These are phyloP conservation scores for Mariannaea elegans DNA, from an alignment of 2,329 filamentous ascomycete species.

Conservation along the genomic window DNA sequence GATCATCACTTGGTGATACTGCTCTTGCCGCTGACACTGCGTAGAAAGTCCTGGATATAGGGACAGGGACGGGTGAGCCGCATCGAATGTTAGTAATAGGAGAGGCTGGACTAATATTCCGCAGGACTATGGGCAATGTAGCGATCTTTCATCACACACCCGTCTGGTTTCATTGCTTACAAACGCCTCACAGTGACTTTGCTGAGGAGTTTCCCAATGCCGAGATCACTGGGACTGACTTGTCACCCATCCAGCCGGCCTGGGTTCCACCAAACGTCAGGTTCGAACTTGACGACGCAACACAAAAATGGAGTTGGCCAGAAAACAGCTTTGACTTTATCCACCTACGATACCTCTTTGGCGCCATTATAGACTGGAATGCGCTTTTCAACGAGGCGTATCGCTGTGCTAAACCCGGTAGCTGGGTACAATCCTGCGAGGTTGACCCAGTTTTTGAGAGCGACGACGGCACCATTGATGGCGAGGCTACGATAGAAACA, in stretches of 20 bases:
- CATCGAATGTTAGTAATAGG: too few species aligned
- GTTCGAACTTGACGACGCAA: slow-evolving; percentile 41
- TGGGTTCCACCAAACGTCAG: slow-evolving; percentile 58
- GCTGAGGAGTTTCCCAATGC: slow-evolving; percentile 53
- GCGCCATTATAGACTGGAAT: slow-evolving; percentile 63
- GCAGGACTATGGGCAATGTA: slow-evolving; percentile 10
- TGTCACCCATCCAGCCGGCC: slow-evolving; percentile 50
- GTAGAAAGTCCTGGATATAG: slow-evolving; percentile 52
- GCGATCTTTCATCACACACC: neutral
- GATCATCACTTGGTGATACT: too few species aligned
- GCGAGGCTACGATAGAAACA: too few species aligned
- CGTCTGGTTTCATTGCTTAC: too few species aligned
- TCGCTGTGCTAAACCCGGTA: slow-evolving; percentile 64
- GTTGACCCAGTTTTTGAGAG: too few species aligned
- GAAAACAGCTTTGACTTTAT: slow-evolving; percentile 63
- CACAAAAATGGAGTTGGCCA: slow-evolving; percentile 37
- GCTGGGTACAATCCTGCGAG: too few species aligned
- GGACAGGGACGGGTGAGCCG: slow-evolving; percentile 56
- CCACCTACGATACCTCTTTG: slow-evolving; percentile 64
- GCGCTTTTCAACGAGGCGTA: slow-evolving; percentile 59
- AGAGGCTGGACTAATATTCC: too few species aligned
- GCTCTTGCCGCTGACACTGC: too few species aligned
- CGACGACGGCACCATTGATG: too few species aligned
- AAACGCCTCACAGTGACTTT: too few species aligned
- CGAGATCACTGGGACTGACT: slow-evolving; percentile 59